Base-by-base conservation (phyloP, 1,284 basidiomycete species). In the Fistulina hepatica region DNA sequence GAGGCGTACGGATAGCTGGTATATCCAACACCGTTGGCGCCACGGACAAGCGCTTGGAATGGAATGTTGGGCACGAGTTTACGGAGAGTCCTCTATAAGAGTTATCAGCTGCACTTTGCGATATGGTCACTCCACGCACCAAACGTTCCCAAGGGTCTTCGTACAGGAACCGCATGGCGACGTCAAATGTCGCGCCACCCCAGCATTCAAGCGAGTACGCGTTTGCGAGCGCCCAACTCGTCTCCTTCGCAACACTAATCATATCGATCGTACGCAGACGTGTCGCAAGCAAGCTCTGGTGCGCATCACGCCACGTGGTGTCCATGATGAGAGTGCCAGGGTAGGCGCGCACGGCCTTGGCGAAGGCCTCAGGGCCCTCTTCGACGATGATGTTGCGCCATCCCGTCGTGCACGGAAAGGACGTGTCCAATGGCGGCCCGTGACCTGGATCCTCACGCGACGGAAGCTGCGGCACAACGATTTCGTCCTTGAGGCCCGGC, bases 301-400 rank as follows among this genome's bases (percentile, higher is more conserved):
- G 95, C 33, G 95, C 95, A 59, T 99, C 95, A 61, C 95, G 85
- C 94, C 95, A 98, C 7, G 94, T 98, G 35, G 94, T 98, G 67
- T 97, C 91, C 90, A 93, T 93, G 63, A 93, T 92, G 46, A 92
- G 74, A 30, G 81, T 84, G 46, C 95, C 95, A 39, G 90, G 90
- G 65, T 99, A 98, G 48, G 83, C 84, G 50, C 95, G 81, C 37
- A 98, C 91, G 21, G 95, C 95, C 67, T 94, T 97, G 43, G 95
- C 95, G 56, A 99, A 99, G 1, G 90, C 95, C 60, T 93, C 95
- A 20, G 95, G 95, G 32, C 95, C 95, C 50, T 97, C 76, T 61
- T 97, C 90, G 53, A 95, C 84, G 58, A 99, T 95, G 60, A 99
- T 97, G 68, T 97, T 97, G 49, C 95, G 80, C 95, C 95, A 98